A percentile compares a stretch with the other conserved stretches of the same genome.
These are phyloP conservation scores for Aspergillus transmontanensis DNA, from an alignment of 2,329 filamentous ascomycete species.

Conservation along the genomic window DNA sequence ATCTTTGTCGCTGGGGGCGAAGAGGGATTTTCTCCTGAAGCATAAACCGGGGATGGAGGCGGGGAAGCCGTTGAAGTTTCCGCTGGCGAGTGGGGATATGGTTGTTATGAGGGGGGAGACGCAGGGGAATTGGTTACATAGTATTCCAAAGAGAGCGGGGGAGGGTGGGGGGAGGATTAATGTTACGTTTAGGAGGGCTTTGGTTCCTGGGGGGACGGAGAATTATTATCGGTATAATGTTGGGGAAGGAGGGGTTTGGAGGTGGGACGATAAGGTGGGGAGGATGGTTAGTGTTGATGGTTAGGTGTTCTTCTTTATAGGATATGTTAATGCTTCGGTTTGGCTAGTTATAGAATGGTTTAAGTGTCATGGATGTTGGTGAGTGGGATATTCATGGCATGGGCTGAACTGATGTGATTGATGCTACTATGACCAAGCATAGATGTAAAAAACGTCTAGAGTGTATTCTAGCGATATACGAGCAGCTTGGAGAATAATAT, in stretches of 20 bases:
- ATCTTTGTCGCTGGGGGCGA: conserved; percentile 72
- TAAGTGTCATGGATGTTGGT: not conserved
- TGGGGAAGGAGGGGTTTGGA: conserved; percentile 67
- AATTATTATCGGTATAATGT: conserved; percentile 88
- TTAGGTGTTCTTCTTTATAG: too few relatives aligned
- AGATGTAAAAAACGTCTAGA: too few relatives aligned
- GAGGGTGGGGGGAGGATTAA: conserved; percentile 68
- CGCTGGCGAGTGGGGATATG: conserved; percentile 72
- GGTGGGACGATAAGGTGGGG: conserved; percentile 60
- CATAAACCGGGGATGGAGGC: conserved; percentile 63
- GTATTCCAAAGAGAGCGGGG: conserved; percentile 72
- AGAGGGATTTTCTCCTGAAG: conserved; percentile 76
- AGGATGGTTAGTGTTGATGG: conserved; percentile 22
- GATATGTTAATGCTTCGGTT: too few relatives aligned
- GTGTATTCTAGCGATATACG: not conserved
- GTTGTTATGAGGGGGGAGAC: conserved; percentile 74
- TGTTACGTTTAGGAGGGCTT: conserved; percentile 74
- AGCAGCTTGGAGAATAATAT: not conserved
- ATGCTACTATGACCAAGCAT: not conserved
- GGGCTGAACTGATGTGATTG: not conserved
- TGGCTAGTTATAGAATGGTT: too few relatives aligned
- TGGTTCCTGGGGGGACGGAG: conserved; percentile 72
- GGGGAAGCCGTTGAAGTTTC: conserved; percentile 50
- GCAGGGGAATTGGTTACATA: conserved; percentile 77
- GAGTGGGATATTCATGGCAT: not conserved